These are phyloP conservation scores for Rachicladosporium sp. DNA, from an alignment of 2,329 filamentous ascomycete species.

Conservation along the genomic window DNA sequence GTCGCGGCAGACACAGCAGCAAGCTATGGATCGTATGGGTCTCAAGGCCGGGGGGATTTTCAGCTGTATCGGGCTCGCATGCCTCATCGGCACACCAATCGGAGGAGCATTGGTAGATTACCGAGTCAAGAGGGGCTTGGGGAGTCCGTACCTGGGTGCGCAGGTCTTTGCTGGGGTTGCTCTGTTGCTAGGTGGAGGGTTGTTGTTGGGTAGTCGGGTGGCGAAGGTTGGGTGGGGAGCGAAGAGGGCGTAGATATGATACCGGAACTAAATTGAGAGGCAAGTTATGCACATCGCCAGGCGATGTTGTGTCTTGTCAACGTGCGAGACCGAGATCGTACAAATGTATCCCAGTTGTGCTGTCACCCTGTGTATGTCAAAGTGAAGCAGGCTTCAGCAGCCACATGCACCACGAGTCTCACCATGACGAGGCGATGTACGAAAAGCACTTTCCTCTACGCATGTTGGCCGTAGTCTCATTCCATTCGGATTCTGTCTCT, in stretches of 20 bases:
- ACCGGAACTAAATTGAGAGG: too few relatives aligned
- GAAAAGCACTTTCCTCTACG: too few relatives aligned
- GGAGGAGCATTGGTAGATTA: conserved; percentile 15
- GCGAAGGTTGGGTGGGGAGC: conserved; percentile 13
- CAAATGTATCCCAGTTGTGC: too few relatives aligned
- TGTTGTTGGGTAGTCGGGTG: conserved; percentile 13
- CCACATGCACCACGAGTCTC: too few relatives aligned
- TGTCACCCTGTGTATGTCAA: too few relatives aligned
- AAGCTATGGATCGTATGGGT: conserved; percentile 11
- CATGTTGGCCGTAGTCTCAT: too few relatives aligned
- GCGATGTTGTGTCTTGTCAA: too few relatives aligned
- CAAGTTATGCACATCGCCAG: too few relatives aligned
- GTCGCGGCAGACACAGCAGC: background rate
- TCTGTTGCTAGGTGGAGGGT: conserved; percentile 12
- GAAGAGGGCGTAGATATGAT: conserved; percentile 4
- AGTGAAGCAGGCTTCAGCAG: too few relatives aligned
- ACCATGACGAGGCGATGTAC: too few relatives aligned
- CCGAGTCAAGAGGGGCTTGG: conserved; percentile 7
- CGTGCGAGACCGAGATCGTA: too few relatives aligned
- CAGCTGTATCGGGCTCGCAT: conserved; percentile 13
- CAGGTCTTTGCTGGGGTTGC: conserved; percentile 13
- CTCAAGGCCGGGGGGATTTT: conserved; percentile 16
- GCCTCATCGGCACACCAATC: conserved; percentile 16
- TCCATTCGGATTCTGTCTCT: too few relatives aligned
- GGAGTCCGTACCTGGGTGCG: conserved; percentile 12